Conservation (phyloP, 352 stramenopile species). For the Blastocystis sp. region DNA sequence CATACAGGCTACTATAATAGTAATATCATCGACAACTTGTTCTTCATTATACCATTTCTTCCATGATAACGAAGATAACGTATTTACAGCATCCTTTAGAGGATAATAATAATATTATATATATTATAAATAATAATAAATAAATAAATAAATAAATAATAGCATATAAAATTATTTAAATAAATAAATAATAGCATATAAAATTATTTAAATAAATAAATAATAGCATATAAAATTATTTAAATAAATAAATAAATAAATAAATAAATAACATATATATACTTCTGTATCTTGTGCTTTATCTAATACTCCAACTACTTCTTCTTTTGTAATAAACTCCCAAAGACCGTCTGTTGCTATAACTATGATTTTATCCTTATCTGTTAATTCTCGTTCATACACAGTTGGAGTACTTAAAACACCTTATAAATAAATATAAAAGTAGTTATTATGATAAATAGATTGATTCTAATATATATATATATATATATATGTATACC, state of each 20-base stretch:
- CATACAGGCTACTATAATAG: conserved; percentile 86
- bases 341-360: conserved; percentile 89
- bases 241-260: too few relatives aligned
- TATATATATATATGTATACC: too few relatives aligned
- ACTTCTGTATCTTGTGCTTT: conserved; percentile 61
- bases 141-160: too few relatives aligned
- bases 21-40: conserved; percentile 95
- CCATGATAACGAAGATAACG: conserved; percentile 12
- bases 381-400: conserved; percentile 52
- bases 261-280: neutral
- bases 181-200: too few relatives aligned
- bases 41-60: conserved; percentile 89
- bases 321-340: conserved; percentile 96
- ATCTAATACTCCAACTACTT: conserved; percentile 72
- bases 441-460: too few relatives aligned
- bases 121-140: too few relatives aligned
- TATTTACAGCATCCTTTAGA: conserved; percentile 13
- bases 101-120: too few relatives aligned
- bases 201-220: too few relatives aligned
- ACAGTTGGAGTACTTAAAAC: conserved; percentile 83
- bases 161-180: too few relatives aligned
- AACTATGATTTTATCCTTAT: conserved; percentile 64
- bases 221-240: too few relatives aligned
- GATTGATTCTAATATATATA: too few relatives aligned
- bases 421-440: too few relatives aligned